Evolutionary conservation across 805 yeast genomes (phyloP).

Genomic region (Cyberlindnera amylophila): DNA sequence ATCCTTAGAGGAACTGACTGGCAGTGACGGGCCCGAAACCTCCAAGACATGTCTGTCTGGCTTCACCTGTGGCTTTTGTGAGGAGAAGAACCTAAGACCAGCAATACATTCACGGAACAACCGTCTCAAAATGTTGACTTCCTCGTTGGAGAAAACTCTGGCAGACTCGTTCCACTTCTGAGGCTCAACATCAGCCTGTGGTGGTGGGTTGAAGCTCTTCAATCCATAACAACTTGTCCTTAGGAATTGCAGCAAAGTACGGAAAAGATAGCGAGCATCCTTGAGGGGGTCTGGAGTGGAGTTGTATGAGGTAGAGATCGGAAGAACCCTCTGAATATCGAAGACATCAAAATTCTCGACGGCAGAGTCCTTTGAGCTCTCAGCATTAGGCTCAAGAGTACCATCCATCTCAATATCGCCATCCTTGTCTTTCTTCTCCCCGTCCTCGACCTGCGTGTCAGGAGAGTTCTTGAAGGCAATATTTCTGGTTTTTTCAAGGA

Average conservation of each 20-base stretch:
- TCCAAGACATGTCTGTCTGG: slow-evolving; percentile 23
- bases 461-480: slow-evolving; percentile 11
- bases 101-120: slow-evolving; percentile 81
- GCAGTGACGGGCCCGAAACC: slow-evolving; percentile 74
- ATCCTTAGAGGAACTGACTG: slow-evolving; percentile 85
- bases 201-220: slow-evolving; percentile 69
- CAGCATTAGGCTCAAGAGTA: slow-evolving; percentile 10
- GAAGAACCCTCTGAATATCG: slow-evolving; percentile 46
- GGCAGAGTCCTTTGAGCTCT: slow-evolving; percentile 3
- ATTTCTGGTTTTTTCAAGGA: slow-evolving; percentile 25
- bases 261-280: slow-evolving; percentile 83
- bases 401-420: slow-evolving; percentile 31
- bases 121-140: slow-evolving; percentile 68
- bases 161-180: slow-evolving; percentile 83
- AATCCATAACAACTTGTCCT: slow-evolving; percentile 87
- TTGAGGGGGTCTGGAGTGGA: slow-evolving; percentile 61
- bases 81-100: slow-evolving; percentile 75
- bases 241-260: slow-evolving; percentile 84
- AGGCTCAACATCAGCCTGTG: slow-evolving; percentile 40
- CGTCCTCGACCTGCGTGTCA: slow-evolving; percentile 1
- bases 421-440: slow-evolving; percentile 18
- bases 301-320: slow-evolving; percentile 55
- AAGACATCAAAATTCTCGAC: slow-evolving; percentile 34
- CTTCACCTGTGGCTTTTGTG: slow-evolving; percentile 25
- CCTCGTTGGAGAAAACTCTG: slow-evolving; percentile 78